Conservation (phyloP, 495 filamentous ascomycete genomes). For the Tetracladium setigerum region DNA sequence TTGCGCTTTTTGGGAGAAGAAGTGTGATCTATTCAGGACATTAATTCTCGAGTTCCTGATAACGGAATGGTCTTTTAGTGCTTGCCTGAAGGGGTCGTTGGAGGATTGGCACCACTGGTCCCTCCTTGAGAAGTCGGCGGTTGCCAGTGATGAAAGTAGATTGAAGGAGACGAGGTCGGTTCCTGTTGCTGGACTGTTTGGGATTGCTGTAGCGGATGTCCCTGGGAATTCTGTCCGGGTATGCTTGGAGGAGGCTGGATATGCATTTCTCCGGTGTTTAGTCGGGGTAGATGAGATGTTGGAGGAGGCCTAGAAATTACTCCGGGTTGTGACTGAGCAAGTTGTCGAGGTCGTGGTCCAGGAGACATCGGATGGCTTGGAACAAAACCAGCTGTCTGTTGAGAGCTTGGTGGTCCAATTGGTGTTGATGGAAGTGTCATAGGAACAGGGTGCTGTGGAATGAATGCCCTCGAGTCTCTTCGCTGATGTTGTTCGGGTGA, state of each 20-base stretch:
- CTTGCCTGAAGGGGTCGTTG: conserved; percentile 61
- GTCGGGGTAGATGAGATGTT: conserved; percentile 37
- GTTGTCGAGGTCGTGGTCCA: conserved; percentile 24
- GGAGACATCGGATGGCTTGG: conserved; percentile 26
- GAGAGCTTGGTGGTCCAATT: conserved; percentile 13
- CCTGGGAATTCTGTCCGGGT: conserved; percentile 24
- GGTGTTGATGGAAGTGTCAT: conserved; percentile 25
- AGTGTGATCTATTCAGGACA: conserved; percentile 39
- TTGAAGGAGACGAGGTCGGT: conserved; percentile 53
- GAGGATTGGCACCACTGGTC: conserved; percentile 45
- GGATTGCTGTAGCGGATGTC: conserved; percentile 39
- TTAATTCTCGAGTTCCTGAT: conserved; percentile 28
- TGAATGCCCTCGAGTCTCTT: conserved; percentile 35
- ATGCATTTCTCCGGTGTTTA: conserved; percentile 48
- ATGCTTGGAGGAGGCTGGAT: conserved; percentile 41
- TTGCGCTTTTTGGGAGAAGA: conserved; percentile 69
- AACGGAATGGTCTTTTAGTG: conserved; percentile 38
- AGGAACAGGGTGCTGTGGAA: conserved; percentile 25
- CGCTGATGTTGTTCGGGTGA: conserved; percentile 39
- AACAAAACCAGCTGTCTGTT: conserved; percentile 23
- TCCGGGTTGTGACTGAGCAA: conserved; percentile 20
- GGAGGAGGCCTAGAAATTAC: conserved; percentile 24
- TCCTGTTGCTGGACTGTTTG: conserved; percentile 45
- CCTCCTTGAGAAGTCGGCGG: conserved; percentile 60
- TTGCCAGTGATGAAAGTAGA: conserved; percentile 91